Evolutionary conservation across 2,329 filamentous ascomycete genomes (phyloP), one percentile per base, ranked within the genome.

Genomic region (Zymoseptoria passerinii): DNA sequence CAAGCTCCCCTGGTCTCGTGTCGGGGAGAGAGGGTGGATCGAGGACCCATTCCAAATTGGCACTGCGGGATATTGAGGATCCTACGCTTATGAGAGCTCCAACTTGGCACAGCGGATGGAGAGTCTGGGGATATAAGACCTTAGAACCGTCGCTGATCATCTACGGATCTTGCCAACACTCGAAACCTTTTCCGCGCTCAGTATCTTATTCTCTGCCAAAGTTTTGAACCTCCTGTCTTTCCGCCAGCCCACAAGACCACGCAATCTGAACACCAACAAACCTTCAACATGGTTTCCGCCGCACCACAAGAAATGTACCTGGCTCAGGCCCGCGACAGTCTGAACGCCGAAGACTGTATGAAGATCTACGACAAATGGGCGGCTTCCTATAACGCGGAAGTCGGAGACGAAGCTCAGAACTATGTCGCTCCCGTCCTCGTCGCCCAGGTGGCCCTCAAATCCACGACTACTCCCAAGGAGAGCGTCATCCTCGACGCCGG

Each of bases 401-500:
- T 78, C 52, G 67, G 70, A 4, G 69, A 75, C 55, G 67, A 72
- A 55, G 35, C 35, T 16, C 35, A 44, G 35, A 44, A 44, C 35
- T 79, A 78, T 57, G 74, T 74, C 10, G 74, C 73, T 1, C 77
- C 48, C 59, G 58, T 54, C 60, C 61, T 50, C 55, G 61, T 16
- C 50, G 51, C 23, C 27, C 23, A 18, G 40, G 55, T 19, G 50
- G 51, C 27, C n/a, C 50, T 51, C 28, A 52, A 52, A 28, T 51
- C 55, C 18, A 35, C 50, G 1, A 53, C 40, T 18, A 55, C 50
- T 19, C 66, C 71, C 1, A 67, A 71, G 40, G 53, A 50, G 44
- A 61, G 16, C 44, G 57, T 28, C 28, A 77, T 83, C 56, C 74
- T 81, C 0, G 81, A 83, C 59, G 80, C 80, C 20, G 81, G 80